Percentiles rank a stretch among this genome's conserved stretches.
These are phyloP conservation scores for Aspergillus sp. DNA, from an alignment of 2,329 filamentous ascomycete species.

Conservation along the genomic window DNA sequence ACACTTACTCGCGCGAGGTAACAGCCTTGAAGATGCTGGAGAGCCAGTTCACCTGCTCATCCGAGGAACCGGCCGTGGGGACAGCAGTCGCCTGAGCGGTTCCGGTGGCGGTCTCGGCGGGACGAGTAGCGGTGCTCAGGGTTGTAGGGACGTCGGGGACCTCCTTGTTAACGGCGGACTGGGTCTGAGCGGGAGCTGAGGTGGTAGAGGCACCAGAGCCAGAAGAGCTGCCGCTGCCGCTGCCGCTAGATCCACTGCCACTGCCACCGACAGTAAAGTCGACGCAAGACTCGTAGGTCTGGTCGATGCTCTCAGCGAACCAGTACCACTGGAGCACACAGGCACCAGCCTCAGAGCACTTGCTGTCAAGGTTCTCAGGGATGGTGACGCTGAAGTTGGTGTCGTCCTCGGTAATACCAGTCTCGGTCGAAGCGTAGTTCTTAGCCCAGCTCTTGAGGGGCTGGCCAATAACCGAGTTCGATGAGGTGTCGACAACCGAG, in stretches of 20 bases:
- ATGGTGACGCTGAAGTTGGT: slow-evolving; percentile 33
- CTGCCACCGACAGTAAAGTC: slow-evolving; percentile 30
- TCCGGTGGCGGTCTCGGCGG: slow-evolving; percentile 5
- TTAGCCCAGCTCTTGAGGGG: slow-evolving; percentile 33
- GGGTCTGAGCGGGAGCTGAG: slow-evolving; percentile 5
- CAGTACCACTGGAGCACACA: slow-evolving; percentile 40
- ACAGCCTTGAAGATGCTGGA: slow-evolving; percentile 13
- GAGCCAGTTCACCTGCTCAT: slow-evolving; percentile 21
- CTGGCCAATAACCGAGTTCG: slow-evolving; percentile 39
- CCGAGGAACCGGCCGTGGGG: slow-evolving; percentile 18
- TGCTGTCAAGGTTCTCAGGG: slow-evolving; percentile 26
- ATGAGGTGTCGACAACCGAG: slow-evolving; percentile 48
- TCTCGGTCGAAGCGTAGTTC: slow-evolving; percentile 30
- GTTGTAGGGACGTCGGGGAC: slow-evolving; percentile 11
- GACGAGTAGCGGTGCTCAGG: slow-evolving; percentile 15
- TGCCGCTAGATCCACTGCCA: slow-evolving; percentile 11
- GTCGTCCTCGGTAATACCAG: slow-evolving; percentile 26
- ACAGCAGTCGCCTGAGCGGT: slow-evolving; percentile 7
- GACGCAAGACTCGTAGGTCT: slow-evolving; percentile 38
- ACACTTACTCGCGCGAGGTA: slow-evolving; percentile 14
- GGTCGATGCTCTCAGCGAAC: slow-evolving; percentile 33
- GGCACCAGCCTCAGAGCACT: slow-evolving; percentile 29
- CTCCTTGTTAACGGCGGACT: slow-evolving; percentile 1
- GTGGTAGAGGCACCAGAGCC: slow-evolving; percentile 14
- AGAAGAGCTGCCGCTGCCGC: slow-evolving; percentile 12